A percentile compares a stretch with the other conserved stretches of the same genome.
Conservation (phyloP, 2,329 filamentous ascomycete genomes). For the Cordyceps militaris region DNA sequence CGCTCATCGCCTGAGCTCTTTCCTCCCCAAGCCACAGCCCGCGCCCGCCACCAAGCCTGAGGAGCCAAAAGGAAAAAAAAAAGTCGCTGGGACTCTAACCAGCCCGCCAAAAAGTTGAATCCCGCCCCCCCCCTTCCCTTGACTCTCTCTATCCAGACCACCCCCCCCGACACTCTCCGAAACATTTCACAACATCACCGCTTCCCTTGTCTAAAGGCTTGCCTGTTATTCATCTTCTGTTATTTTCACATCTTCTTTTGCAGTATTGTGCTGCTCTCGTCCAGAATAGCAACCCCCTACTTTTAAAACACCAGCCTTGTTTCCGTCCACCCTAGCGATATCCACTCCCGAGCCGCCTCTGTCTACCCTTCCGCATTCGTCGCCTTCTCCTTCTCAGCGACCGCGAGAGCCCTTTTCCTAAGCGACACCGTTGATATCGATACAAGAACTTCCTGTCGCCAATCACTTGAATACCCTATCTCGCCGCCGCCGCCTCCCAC, state of each 20-base stretch:
- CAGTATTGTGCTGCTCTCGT: background rate
- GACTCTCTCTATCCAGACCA: background rate
- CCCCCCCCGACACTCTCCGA: slow-evolving; percentile 3
- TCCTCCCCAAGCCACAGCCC: background rate
- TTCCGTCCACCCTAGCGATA: background rate
- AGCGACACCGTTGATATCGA: slow-evolving; percentile 12
- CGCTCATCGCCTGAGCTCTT: slow-evolving; percentile 9
- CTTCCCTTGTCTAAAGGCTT: background rate
- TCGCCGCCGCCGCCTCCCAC: background rate
- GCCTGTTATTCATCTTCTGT: background rate
- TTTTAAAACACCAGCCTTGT: background rate
- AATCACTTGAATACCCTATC: background rate
- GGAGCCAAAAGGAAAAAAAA: slow-evolving; percentile 13
- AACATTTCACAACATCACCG: slow-evolving; percentile 10
- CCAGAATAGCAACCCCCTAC: background rate
- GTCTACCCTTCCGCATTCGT: slow-evolving; percentile 6
- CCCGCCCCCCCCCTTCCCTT: slow-evolving; percentile 11
- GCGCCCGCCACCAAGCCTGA: background rate
- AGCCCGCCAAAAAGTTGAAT: slow-evolving; percentile 9
- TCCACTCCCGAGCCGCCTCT: background rate
- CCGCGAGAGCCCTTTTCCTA: background rate
- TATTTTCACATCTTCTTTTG: background rate
- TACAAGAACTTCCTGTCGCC: slow-evolving; percentile 7
- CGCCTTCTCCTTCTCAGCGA: background rate
- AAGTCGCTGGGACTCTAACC: slow-evolving; percentile 8